Base-by-base conservation (phyloP, 108 stramenopile genomes). In the Nitzschia sp. region DNA sequence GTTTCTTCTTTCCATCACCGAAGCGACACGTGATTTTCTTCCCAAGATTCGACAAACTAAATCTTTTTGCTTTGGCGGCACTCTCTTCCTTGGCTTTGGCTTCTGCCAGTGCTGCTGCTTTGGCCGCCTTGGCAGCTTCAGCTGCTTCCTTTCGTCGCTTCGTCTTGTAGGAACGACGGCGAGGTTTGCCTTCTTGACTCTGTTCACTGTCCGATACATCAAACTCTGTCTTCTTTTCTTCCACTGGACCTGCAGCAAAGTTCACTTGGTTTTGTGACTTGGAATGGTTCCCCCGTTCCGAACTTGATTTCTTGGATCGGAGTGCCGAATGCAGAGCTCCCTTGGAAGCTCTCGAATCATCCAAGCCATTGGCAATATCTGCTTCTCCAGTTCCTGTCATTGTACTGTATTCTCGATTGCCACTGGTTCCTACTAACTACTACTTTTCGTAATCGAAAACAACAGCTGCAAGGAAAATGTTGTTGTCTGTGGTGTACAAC, bases 201-300 rank as follows among this genome's bases (percentile, higher is more conserved):
- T 34, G 29, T 5, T 34, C 29, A 34, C 29, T 34, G 29, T 34
- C 29, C 5, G 29, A 34, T 5, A 34, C 12, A 40, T 59, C 53
- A 11, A 10, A 12, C 15, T 54, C 41, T 8, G 15, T 42, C 24
- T 67, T 56, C 39, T 67, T 43, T 52, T 67, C 66, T 25, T 67
- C 46, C 6, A 48, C 46, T 17, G 14, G 46, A 17, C 17, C 46
- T 48, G 46, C 14, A 48, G 46, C 14, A 17, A 48, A 48, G n/a
- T 48, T 15, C 6, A 48, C 46, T 48, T 48, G 14, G 6, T 48
- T 48, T 48, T 48, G 14, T 5, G 29, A 34, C 5, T 34, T 34
- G 29, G 29, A 5, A 34, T 34, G 29, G 5, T 1, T 34, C 1
- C 29, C 29, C 29, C 29, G 29, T 34, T 34, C 29, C 5, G 29